A percentile compares a stretch with the other conserved stretches of the same genome.
These are phyloP conservation scores for Amoeboaphelidium protococcarum DNA, from an alignment of 371 early-diverging fungal genomes.

Conservation along the genomic window DNA sequence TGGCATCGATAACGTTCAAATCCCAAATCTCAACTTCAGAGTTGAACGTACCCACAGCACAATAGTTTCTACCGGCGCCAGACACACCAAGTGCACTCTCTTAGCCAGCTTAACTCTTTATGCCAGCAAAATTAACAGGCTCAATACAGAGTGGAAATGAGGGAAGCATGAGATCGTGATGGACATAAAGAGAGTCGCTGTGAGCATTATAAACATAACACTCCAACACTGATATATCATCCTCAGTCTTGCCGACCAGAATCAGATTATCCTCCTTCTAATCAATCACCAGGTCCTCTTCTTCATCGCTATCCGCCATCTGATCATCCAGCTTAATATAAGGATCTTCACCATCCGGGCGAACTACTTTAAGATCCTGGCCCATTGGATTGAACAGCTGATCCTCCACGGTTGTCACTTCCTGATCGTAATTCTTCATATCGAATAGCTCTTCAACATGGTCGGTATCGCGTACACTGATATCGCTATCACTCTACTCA, in stretches of 20 bases:
- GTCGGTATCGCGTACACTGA: no score
- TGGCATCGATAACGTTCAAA: constrained; percentile 58
- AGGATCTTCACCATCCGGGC: constrained; percentile 60
- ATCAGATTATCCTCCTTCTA: constrained; percentile 55
- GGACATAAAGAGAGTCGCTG: constrained; percentile 56
- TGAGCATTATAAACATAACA: constrained; percentile 52
- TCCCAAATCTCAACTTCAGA: constrained; percentile 95
- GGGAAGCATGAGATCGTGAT: constrained; percentile 93
- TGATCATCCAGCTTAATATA: constrained; percentile 33
- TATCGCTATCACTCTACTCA: no score
- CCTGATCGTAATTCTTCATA: background rate
- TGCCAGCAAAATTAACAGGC: background rate
- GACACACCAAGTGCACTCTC: no score
- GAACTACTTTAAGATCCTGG: no score
- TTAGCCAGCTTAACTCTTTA: no score
- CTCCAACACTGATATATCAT: constrained; percentile 78
- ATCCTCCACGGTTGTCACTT: no score
- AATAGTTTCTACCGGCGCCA: constrained; percentile 28
- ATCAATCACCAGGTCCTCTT: constrained; percentile 45
- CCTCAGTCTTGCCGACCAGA: constrained; percentile 73
- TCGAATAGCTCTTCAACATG: background rate
- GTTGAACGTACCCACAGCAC: constrained; percentile 82
- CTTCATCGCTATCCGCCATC: constrained; percentile 35
- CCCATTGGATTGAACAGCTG: no score
- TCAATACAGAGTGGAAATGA: constrained; percentile 81